These are phyloP conservation scores for Podospora australis DNA, from an alignment of 495 filamentous ascomycete species.

Conservation along the genomic window DNA sequence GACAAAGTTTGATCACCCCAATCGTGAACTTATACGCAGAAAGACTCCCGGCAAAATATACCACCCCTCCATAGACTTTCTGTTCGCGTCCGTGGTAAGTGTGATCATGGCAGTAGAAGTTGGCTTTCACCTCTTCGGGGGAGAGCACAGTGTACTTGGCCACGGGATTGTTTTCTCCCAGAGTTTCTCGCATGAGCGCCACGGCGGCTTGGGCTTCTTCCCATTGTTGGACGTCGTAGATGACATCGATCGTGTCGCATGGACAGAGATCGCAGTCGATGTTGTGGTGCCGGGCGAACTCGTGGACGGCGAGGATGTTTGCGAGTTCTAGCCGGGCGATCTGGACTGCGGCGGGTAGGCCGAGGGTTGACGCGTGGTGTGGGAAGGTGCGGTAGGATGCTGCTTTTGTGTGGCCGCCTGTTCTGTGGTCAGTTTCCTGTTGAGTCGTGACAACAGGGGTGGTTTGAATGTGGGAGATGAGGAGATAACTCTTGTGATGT, in stretches of 20 bases:
- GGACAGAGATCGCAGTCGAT: slow-evolving; percentile 46
- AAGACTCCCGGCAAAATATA: slow-evolving; percentile 56
- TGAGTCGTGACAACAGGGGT: not conserved
- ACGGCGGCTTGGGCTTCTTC: slow-evolving; percentile 34
- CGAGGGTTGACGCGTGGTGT: slow-evolving; percentile 32
- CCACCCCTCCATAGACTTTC: slow-evolving; percentile 45
- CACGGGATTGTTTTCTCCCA: slow-evolving; percentile 36
- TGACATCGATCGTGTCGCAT: slow-evolving; percentile 52
- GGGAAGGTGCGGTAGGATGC: slow-evolving; percentile 53
- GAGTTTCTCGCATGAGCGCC: slow-evolving; percentile 37
- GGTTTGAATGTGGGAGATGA: not conserved
- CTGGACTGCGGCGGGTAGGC: slow-evolving; percentile 39
- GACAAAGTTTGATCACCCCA: slow-evolving; percentile 49
- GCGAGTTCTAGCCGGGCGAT: slow-evolving; percentile 51
- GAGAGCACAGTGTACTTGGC: slow-evolving; percentile 40
- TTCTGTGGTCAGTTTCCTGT: too few species aligned
- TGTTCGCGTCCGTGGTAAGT: slow-evolving; percentile 20
- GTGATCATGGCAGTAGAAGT: slow-evolving; percentile 36
- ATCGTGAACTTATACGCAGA: slow-evolving; percentile 59
- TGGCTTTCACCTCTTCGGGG: slow-evolving; percentile 39
- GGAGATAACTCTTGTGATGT: too few species aligned
- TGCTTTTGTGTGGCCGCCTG: slow-evolving; percentile 60
- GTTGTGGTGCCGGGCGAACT: slow-evolving; percentile 42
- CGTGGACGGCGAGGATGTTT: slow-evolving; percentile 51
- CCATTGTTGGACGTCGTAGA: slow-evolving; percentile 48